phyloP scores from a whole-genome alignment of 2,329 filamentous ascomycete species.

The Metarhizium guizhouense region DNA sequence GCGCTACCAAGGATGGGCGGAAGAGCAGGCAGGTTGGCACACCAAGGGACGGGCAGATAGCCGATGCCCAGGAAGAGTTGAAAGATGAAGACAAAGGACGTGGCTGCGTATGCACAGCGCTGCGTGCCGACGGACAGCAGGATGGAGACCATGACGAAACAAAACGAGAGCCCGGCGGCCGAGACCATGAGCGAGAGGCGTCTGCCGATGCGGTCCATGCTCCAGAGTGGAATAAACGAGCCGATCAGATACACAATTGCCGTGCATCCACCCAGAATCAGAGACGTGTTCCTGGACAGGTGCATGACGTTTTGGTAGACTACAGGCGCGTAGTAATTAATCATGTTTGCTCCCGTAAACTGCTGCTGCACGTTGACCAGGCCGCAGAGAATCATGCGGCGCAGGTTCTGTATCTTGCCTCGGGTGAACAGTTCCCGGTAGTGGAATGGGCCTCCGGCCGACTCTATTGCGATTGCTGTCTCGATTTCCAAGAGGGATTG shows the following conservation, averaged over 20 bases:
- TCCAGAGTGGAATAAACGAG: not conserved
- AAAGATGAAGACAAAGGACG: slow-evolving; percentile 35
- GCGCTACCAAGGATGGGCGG: no score
- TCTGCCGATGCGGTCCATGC: slow-evolving; percentile 24
- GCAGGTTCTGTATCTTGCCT: slow-evolving; percentile 16
- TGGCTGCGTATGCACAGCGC: slow-evolving; percentile 28
- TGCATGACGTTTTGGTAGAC: not conserved
- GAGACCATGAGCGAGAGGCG: slow-evolving; percentile 30
- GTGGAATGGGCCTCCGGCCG: slow-evolving; percentile 11
- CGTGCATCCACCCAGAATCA: no score
- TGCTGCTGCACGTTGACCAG: slow-evolving; percentile 19
- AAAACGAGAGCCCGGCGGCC: slow-evolving; percentile 31
- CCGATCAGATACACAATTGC: no score
- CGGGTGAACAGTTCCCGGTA: slow-evolving; percentile 13
- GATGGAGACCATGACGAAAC: slow-evolving; percentile 30
- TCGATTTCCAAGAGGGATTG: no score
- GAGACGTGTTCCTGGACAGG: not conserved
- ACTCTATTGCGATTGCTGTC: no score
- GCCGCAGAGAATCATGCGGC: slow-evolving; percentile 16
- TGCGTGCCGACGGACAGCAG: slow-evolving; percentile 23
- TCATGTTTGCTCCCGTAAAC: slow-evolving; percentile 12
- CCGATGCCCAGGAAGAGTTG: slow-evolving; percentile 32
- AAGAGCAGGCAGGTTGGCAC: slow-evolving; percentile 18
- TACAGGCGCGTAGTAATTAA: not conserved
- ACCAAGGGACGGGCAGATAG: slow-evolving; percentile 34